Conservation (phyloP, 306 rosid genomes). For the Prunus mongolica region DNA sequence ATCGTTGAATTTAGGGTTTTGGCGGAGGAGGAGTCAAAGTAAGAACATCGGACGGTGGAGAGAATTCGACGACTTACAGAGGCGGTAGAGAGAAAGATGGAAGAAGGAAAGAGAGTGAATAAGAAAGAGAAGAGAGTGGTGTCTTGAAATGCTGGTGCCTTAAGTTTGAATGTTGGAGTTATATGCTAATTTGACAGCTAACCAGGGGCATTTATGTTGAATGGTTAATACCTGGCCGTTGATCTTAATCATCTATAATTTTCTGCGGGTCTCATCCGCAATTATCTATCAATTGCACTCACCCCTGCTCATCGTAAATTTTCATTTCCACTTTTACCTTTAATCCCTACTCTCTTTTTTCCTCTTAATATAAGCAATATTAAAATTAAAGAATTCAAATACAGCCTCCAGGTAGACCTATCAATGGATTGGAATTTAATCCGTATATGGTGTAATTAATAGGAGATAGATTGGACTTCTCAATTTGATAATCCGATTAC, state of each 20-base stretch:
- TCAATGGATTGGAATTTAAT: too few species aligned
- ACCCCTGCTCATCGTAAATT: too few species aligned
- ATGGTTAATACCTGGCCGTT: slow-evolving; percentile 27
- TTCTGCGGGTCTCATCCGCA: not conserved
- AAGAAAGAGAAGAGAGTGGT: not conserved
- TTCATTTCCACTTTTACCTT: not conserved
- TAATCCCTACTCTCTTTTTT: too few species aligned
- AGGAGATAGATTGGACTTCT: too few species aligned
- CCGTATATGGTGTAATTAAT: too few species aligned
- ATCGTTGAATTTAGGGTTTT: slow-evolving; percentile 28
- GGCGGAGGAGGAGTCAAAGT: slow-evolving; percentile 32
- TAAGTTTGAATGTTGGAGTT: slow-evolving; percentile 21
- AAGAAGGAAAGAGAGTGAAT: not conserved
- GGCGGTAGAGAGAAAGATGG: slow-evolving; percentile 18
- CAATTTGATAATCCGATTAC: too few species aligned
- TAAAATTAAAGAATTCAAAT: too few species aligned
- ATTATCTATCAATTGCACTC: not conserved
- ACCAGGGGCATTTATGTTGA: slow-evolving; percentile 32
- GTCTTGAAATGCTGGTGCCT: slow-evolving; percentile 11
- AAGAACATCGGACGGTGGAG: slow-evolving; percentile 30
- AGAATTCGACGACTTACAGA: slow-evolving; percentile 1
- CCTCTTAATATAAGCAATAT: too few species aligned
- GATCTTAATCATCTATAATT: slow-evolving; percentile 12
- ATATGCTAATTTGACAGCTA: slow-evolving; percentile 29
- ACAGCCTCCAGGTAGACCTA: too few species aligned